Base-by-base conservation (phyloP, 2,329 filamentous ascomycete genomes). In the Phialocephala sp. region DNA sequence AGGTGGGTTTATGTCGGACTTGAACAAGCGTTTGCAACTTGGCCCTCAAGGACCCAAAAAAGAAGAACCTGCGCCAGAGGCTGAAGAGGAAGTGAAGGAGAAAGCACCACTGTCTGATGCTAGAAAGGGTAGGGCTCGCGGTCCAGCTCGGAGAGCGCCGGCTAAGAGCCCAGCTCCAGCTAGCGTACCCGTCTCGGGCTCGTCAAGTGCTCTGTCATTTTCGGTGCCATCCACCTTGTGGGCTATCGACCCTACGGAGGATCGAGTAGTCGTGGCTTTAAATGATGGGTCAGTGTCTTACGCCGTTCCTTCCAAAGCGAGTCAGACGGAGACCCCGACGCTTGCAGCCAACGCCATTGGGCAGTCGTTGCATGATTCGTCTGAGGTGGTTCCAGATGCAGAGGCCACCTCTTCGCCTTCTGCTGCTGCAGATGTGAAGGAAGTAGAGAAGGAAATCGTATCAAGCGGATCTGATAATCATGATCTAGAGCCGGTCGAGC, bases 1-100 rank as follows among this genome's bases (percentile, higher is more conserved):
- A 79, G 92, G 92, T 43, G 93, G 92, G 2, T 98, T 99, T 78
- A 88, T 99, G 85, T 93, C 89, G 54, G 94, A 98, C 75, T 82
- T 99, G 50, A 97, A 98, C 78, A 94, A 93, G 73, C 91, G 93
- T 58, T 83, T 99, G 35, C 90, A 93, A 75, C 80, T 97, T 41
- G 95, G 95, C 0, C 94, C 94, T n/a, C 89, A 92, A 72, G 87
- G 84, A 11, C 86, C 89, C 1, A 94, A 93, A 81, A 90, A 91
- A 71, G 89, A 91, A 74, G 90, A 94, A 69, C 80, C 84, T 47
- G 76, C 80, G 11, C 80, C 82, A 15, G 83, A 88, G 60, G 84
- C 87, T 37, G 79, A 79, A 1, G 83, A 84, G 37, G 83, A 86
- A 66, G 22, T 27, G 66, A 81, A 85, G 71, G 88, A 93, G 74